Evolutionary conservation across 2,329 filamentous ascomycete species (phyloP).

Genomic region (Apiospora marii): DNA sequence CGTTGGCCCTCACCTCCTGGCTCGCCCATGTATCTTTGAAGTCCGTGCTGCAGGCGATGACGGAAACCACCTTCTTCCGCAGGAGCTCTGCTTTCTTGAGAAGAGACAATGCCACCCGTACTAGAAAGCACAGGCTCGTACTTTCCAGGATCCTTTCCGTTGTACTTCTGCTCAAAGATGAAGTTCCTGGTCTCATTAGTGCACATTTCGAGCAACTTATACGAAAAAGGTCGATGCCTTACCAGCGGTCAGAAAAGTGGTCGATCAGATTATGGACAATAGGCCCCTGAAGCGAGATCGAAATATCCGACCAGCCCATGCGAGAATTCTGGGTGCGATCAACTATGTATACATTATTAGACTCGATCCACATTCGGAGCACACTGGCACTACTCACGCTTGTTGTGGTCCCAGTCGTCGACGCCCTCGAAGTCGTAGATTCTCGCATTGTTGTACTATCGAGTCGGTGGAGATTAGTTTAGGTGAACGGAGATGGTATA

Average conservation of each 20-base stretch:
- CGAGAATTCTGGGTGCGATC: constrained; percentile 80
- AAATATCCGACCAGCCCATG: constrained; percentile 94
- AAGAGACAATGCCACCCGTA: constrained; percentile 31
- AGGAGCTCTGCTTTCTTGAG: constrained; percentile 28
- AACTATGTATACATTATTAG: constrained; percentile 53
- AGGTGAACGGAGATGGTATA: background rate
- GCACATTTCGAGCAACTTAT: constrained; percentile 24
- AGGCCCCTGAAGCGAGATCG: constrained; percentile 76
- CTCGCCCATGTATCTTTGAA: constrained; percentile 49
- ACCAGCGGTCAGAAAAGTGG: constrained; percentile 87
- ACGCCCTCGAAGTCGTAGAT: constrained; percentile 85
- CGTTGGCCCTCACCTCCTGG: constrained; percentile 36
- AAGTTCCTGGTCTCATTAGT: constrained; percentile 68
- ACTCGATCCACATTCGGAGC: background rate
- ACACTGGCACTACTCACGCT: constrained; percentile 54
- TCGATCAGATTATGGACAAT: constrained; percentile 77
- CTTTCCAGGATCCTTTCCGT: constrained; percentile 56
- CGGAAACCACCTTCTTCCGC: background rate
- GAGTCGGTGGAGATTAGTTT: background rate
- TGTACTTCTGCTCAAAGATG: constrained; percentile 85
- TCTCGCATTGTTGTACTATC: constrained; percentile 80
- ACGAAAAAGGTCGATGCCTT: constrained; percentile 27
- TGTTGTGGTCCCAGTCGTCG: constrained; percentile 82
- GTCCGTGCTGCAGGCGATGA: constrained; percentile 50
- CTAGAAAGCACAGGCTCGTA: constrained; percentile 48